Percentiles rank a stretch among this genome's conserved stretches.
Evolutionary conservation across 805 yeast genomes (phyloP).

Genomic region (Metschnikowia borealis): DNA sequence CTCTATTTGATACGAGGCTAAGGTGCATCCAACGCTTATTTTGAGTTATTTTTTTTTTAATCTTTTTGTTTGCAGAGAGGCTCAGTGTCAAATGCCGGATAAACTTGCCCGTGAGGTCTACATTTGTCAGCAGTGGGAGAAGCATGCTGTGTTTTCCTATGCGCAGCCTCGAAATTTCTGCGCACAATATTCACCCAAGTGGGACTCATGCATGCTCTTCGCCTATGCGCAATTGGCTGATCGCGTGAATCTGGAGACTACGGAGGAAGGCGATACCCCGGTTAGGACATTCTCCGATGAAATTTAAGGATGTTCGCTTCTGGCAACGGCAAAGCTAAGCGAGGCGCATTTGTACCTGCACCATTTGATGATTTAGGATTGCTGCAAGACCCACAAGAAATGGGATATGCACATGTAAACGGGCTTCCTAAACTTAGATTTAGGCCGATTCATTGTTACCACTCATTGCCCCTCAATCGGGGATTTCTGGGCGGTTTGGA

Average conservation of each 20-base stretch:
- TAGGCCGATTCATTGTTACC: not conserved
- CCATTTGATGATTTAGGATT: not conserved
- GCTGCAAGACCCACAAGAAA: not conserved
- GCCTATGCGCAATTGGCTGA: slow-evolving; percentile 1
- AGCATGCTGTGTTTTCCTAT: not conserved
- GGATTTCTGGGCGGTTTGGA: not conserved
- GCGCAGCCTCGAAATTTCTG: not conserved
- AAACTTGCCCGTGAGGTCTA: not conserved
- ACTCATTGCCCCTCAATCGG: not conserved
- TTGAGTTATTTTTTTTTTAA: not conserved
- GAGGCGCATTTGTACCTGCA: not conserved
- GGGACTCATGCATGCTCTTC: not conserved
- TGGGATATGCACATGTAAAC: not conserved
- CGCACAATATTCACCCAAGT: not conserved
- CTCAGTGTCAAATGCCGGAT: not conserved
- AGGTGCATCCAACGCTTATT: not conserved
- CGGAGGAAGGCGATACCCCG: not conserved
- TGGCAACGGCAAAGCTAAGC: not conserved
- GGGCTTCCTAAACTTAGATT: not conserved
- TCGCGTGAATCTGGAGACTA: not conserved
- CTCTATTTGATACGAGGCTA: not conserved
- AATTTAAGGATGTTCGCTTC: not conserved
- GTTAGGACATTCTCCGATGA: not conserved
- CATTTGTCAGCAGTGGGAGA: not conserved
- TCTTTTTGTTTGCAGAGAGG: not conserved